Percentiles rank a stretch among this genome's conserved stretches.
phyloP scores from a whole-genome alignment of 2,329 filamentous ascomycete species.

The Bipolaris sorokiniana region DNA sequence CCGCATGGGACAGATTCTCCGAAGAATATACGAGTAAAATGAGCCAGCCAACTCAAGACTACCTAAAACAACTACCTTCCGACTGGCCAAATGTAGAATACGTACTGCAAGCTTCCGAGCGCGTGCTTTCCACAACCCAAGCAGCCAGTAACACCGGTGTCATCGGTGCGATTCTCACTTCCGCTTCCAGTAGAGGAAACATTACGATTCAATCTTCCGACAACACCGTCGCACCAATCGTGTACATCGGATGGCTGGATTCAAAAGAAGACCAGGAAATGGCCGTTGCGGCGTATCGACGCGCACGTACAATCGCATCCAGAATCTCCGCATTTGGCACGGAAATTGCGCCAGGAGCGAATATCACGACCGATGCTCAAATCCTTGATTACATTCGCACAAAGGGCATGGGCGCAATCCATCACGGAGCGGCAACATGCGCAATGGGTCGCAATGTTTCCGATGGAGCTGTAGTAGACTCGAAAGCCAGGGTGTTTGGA shows the following conservation, averaged over 20 bases:
- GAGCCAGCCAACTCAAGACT: conserved; percentile 11
- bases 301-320: conserved; percentile 8
- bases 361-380: conserved; percentile 10
- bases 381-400: conserved; percentile 11
- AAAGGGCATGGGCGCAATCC: conserved; percentile 9
- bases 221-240: conserved; percentile 3
- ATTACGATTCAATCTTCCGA: conserved; percentile 12
- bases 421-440: conserved; percentile 9
- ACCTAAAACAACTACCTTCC: neutral
- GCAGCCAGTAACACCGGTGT: conserved; percentile 8
- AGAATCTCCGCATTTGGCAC: conserved; percentile 9
- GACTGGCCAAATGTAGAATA: conserved; percentile 15
- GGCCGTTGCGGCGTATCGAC: conserved; percentile 12
- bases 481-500: conserved; percentile 12
- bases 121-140: neutral
- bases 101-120: conserved; percentile 5
- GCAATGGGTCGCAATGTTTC: conserved; percentile 5
- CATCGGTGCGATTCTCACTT: conserved; percentile 9
- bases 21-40: conserved; percentile 5
- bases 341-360: conserved; percentile 10
- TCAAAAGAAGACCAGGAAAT: conserved; percentile 12
- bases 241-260: conserved; percentile 9
- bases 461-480: conserved; percentile 9
- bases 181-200: conserved; percentile 10
- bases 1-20: conserved; percentile 8